Evolutionary conservation across 2,329 filamentous ascomycete species (phyloP).

Genomic region (Furcasterigmium sp.): DNA sequence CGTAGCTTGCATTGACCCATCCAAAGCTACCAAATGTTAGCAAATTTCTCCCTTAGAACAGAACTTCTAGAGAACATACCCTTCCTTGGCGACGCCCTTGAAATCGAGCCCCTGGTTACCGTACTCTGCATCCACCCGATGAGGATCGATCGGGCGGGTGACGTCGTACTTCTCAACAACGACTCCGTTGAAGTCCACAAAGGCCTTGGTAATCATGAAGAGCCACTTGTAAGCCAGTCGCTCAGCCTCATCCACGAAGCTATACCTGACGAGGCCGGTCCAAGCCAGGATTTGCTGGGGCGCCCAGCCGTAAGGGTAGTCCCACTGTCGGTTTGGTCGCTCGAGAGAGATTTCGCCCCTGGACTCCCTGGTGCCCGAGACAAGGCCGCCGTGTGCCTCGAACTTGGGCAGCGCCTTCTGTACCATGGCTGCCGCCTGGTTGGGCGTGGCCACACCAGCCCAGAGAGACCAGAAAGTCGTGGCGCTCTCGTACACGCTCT

Average conservation of each 20-base stretch:
- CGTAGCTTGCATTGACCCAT: constrained; percentile 98
- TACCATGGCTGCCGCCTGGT: constrained; percentile 81
- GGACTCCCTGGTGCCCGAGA: constrained; percentile 86
- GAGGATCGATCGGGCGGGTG: constrained; percentile 81
- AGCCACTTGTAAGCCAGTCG: constrained; percentile 92
- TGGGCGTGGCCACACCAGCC: constrained; percentile 81
- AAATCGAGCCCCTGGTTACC: constrained; percentile 95
- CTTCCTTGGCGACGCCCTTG: constrained; percentile 92
- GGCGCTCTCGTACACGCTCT: constrained; percentile 79
- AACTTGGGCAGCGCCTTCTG: constrained; percentile 78
- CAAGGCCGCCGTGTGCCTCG: constrained; percentile 79
- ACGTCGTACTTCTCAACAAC: constrained; percentile 99
- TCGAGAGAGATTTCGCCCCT: constrained; percentile 74
- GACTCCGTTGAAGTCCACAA: constrained; percentile 96
- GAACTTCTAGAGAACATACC: constrained; percentile 55
- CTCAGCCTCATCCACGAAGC: constrained; percentile 85
- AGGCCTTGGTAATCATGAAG: constrained; percentile 97
- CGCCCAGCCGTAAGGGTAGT: constrained; percentile 97
- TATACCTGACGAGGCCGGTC: constrained; percentile 87
- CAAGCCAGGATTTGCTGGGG: constrained; percentile 98
- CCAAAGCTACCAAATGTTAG: constrained; percentile 65
- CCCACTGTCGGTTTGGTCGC: constrained; percentile 94
- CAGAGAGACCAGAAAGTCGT: constrained; percentile 98
- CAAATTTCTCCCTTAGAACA: constrained; percentile 1
- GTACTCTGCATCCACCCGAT: constrained; percentile 94